phyloP scores from a whole-genome alignment of 2,329 filamentous ascomycete species.

The Fusarium concolor region DNA sequence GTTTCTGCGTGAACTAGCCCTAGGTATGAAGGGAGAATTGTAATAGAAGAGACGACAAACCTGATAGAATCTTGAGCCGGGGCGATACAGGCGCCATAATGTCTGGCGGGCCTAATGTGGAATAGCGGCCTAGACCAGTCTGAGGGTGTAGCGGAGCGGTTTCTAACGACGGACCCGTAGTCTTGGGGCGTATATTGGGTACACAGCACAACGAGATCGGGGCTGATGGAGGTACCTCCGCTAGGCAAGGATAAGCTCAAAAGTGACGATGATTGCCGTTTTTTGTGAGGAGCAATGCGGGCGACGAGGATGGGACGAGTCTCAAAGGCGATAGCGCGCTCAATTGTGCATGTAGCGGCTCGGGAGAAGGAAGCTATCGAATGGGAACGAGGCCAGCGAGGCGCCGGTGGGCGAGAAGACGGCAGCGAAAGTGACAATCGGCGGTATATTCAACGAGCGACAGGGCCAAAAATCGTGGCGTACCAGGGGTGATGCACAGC shows the following conservation, averaged over 20 bases:
- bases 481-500: slow-evolving; percentile 41
- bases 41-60: slow-evolving; percentile 59
- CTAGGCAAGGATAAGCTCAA: slow-evolving; percentile 39
- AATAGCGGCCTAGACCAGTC: slow-evolving; percentile 51
- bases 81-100: slow-evolving; percentile 70
- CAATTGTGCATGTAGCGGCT: slow-evolving; percentile 44
- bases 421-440: slow-evolving; percentile 36
- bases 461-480: slow-evolving; percentile 43
- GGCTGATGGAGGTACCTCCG: slow-evolving; percentile 43
- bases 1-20: slow-evolving; percentile 33
- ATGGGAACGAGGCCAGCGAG: slow-evolving; percentile 37
- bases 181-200: slow-evolving; percentile 47
- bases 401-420: slow-evolving; percentile 30
- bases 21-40: slow-evolving; percentile 47
- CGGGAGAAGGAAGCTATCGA: slow-evolving; percentile 31
- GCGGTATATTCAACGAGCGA: slow-evolving; percentile 42
- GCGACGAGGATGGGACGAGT: slow-evolving; percentile 18
- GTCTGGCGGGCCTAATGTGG: slow-evolving; percentile 51
- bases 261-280: slow-evolving; percentile 35
- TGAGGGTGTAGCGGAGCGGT: slow-evolving; percentile 49
- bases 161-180: slow-evolving; percentile 51
- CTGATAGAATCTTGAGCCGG: slow-evolving; percentile 71
- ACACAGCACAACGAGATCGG: slow-evolving; percentile 44
- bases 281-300: slow-evolving; percentile 35
- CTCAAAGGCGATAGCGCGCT: slow-evolving; percentile 22